Evolutionary conservation across 805 yeast species (phyloP).

Genomic region (Gaillardinia entomophila): DNA sequence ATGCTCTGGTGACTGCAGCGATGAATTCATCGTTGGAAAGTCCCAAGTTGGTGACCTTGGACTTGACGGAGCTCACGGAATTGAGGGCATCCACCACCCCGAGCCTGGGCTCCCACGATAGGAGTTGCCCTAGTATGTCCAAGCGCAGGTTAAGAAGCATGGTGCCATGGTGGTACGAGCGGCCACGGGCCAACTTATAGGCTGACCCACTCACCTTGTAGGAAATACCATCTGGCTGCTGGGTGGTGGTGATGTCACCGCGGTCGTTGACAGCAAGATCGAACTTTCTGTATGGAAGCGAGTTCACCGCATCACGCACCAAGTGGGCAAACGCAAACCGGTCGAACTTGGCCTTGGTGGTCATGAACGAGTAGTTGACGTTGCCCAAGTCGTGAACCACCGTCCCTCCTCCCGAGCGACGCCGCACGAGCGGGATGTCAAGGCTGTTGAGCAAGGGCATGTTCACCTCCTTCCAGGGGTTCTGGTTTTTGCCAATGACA

Average conservation of each 20-base stretch:
- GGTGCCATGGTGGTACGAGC: constrained; percentile 93
- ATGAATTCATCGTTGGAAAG: constrained; percentile 43
- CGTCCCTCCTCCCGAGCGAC: constrained; percentile 93
- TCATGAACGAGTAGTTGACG: constrained; percentile 77
- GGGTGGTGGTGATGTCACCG: constrained; percentile 65
- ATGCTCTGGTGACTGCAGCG: constrained; percentile 35
- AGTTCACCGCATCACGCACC: constrained; percentile 31
- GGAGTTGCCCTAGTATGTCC: constrained; percentile 49
- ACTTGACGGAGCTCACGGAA: constrained; percentile 68
- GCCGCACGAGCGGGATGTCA: constrained; percentile 63
- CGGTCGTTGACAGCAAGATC: constrained; percentile 56
- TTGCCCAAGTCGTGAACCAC: constrained; percentile 94
- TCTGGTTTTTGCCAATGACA: constrained; percentile 95
- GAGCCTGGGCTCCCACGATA: constrained; percentile 38
- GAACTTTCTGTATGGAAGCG: constrained; percentile 4
- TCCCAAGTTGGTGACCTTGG: constrained; percentile 68
- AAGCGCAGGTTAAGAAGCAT: constrained; percentile 73
- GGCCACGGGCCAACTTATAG: constrained; percentile 73
- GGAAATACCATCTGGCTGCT: constrained; percentile 13
- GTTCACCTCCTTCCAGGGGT: constrained; percentile 85
- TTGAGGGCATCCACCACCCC: constrained; percentile 44
- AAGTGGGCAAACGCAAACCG: constrained; percentile 48
- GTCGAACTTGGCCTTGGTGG: constrained; percentile 60
- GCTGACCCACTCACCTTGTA: constrained; percentile 90
- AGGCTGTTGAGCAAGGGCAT: constrained; percentile 45